Percentiles rank a stretch among this genome's conserved stretches.
These are phyloP conservation scores for Penicillium roqueforti DNA, from an alignment of 495 filamentous ascomycete species.

Conservation along the genomic window DNA sequence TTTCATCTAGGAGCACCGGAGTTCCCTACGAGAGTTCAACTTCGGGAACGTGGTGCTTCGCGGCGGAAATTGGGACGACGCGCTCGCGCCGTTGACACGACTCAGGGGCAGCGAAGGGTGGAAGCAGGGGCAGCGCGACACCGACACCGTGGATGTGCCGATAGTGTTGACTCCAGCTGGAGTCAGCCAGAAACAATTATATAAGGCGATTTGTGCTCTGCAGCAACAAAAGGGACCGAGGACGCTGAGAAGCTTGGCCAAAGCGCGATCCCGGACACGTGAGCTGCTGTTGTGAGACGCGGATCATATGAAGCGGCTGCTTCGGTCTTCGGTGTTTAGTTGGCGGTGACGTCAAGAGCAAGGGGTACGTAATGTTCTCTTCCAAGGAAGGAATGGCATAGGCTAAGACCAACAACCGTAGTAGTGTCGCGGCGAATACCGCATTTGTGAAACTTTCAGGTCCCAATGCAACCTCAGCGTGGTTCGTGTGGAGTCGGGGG, in stretches of 20 bases:
- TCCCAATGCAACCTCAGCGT: neutral
- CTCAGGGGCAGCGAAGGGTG: conserved; percentile 50
- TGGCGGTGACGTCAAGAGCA: conserved; percentile 28
- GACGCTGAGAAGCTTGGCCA: conserved; percentile 19
- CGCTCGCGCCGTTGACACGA: conserved; percentile 59
- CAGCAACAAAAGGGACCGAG: conserved; percentile 16
- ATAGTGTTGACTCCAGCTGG: conserved; percentile 27
- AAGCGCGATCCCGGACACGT: conserved; percentile 26
- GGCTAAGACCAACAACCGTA: neutral
- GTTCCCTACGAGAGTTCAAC: conserved; percentile 63
- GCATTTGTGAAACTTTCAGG: conserved; percentile 17
- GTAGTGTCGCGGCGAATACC: conserved; percentile 22
- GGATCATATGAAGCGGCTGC: conserved; percentile 42
- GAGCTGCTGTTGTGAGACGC: conserved; percentile 35
- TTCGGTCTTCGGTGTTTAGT: conserved; percentile 34
- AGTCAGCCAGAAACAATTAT: conserved; percentile 17
- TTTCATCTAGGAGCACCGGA: conserved; percentile 57
- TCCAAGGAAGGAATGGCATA: conserved; percentile 14
- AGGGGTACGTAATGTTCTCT: neutral
- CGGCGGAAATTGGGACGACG: conserved; percentile 69
- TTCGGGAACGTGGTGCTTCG: conserved; percentile 65
- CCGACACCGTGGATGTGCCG: conserved; percentile 28
- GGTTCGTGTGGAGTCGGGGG: conserved; percentile 16
- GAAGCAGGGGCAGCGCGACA: conserved; percentile 40
- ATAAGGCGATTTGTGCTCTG: conserved; percentile 10